Evolutionary conservation across 1,139 yeast genomes (phyloP), one percentile per base, ranked within the genome.

Genomic region (Pichia sp.): DNA sequence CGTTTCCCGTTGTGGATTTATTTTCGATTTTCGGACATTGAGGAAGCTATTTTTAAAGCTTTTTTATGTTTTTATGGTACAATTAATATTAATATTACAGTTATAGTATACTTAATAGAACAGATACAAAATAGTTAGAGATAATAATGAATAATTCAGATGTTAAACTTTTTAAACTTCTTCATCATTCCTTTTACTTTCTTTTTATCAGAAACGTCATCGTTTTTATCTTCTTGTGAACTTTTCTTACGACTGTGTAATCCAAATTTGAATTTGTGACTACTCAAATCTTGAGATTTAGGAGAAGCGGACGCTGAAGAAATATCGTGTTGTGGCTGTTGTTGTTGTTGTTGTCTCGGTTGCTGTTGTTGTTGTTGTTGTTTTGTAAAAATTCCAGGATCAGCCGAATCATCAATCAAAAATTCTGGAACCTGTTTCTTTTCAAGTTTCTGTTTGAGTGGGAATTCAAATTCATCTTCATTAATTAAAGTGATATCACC

Each of bases 401-500:
- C 47, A 2, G 27, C 3, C 3, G 62, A 58, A 12, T 49, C 48
- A 4, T 57, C 57, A n/a, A 39, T 31, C 4, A 60, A 42, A 34
- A 41, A 50, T 16, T 39, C 26, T 3, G 64, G 64, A 24, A 57
- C 57, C 20, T 31, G 26, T 33, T 49, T 49, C 26, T 39, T 39
- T 2, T 37, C 39, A 8, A 44, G 35, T 26, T 56, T 55, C 22
- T 46, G 35, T 35, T 54, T 57, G 31, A 57, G 40, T 5, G 58
- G 57, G 37, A 60, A 54, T n/a, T 51, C 51, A 40, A 57, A 49
- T 16, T 54, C 52, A 7, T 52, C 57, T 33, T 57, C 60, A 38
- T 59, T 51, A 28, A 60, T 59, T 26, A 57, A 41, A 9, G 56
- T 67, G 3, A 74, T 62, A 48, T 72, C 70, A 33, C 70, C 67